Base-by-base conservation (phyloP, 169 alveolate genomes). In the Condylostoma magnum region DNA sequence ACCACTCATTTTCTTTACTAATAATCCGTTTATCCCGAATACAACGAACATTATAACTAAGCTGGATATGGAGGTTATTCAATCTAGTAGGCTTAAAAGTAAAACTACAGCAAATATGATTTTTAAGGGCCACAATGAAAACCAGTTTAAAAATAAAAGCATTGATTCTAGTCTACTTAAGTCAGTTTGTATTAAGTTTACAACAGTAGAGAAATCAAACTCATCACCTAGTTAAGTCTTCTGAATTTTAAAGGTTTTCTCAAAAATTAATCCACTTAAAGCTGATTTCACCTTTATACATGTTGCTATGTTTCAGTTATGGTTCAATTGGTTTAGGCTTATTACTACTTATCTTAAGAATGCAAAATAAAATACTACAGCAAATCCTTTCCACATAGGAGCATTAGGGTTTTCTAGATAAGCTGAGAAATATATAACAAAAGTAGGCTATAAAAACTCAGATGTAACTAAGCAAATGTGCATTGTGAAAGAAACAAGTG, bases 161-260 rank as follows among this genome's bases (percentile, higher is more conserved):
- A 22, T 18, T 37, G 18, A 22, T n/a, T 15, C n/a, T 12, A 63
- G 22, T n/a, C 46, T 63, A 12, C 20, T 25, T 18, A 46, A 6
- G 60, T 63, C 73, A 4, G 46, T 41, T 63, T 63, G 73, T 6
- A 63, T 15, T 27, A 63, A 46, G 38, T 63, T 63, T 20, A 63
- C 73, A 1, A 36, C 73, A 43, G 28, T 54, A 6, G 58, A 54
- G 12, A 43, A 36, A 63, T 41, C 41, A 0, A 41, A 2, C 15
- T 63, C 46, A 22, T 55, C 67, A 27, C 33, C 10, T 50, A 50
- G 10, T 18, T 6, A 15, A 18, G 10, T 50, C 10, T 15, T 8
- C 10, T 37, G 30, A 6, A 55, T 28, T 18, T 25, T 25, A 6
- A 55, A 6, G 15, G 27, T 8, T 18, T 55, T 55, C 48, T 31